Percentiles rank a stretch among this genome's conserved stretches.
Evolutionary conservation across 1,284 basidiomycete genomes (phyloP).

Genomic region (Cryptococcus sp.): DNA sequence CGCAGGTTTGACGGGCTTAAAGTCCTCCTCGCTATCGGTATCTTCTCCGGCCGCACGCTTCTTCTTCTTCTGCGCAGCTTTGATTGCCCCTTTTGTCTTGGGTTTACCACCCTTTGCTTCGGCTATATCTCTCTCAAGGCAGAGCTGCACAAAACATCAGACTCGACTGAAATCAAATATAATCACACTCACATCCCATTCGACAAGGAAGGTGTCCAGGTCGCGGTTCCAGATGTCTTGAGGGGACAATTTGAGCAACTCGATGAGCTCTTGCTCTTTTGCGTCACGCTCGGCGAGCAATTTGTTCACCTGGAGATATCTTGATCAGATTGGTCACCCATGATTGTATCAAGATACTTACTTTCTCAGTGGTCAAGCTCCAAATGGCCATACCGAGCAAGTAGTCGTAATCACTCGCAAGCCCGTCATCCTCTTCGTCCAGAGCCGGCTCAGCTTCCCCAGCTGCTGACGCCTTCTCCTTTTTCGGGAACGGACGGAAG

Average conservation of each 20-base stretch:
- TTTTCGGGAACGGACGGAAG: slow-evolving; percentile 83
- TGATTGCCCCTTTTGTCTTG: slow-evolving; percentile 61
- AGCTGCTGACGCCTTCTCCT: slow-evolving; percentile 66
- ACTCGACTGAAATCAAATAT: background rate
- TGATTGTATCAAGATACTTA: slow-evolving; percentile 43
- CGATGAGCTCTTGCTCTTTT: slow-evolving; percentile 81
- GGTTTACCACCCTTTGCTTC: slow-evolving; percentile 72
- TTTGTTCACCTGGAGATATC: slow-evolving; percentile 70
- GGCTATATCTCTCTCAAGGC: slow-evolving; percentile 60
- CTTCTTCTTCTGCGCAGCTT: slow-evolving; percentile 61
- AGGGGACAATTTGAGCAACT: slow-evolving; percentile 75
- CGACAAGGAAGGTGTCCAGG: slow-evolving; percentile 76
- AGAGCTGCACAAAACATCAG: slow-evolving; percentile 54
- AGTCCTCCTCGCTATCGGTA: slow-evolving; percentile 69
- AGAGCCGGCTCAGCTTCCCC: slow-evolving; percentile 70
- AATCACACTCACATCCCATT: slow-evolving; percentile 74
- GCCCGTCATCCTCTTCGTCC: slow-evolving; percentile 61
- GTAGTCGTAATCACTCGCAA: slow-evolving; percentile 84
- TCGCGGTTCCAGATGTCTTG: slow-evolving; percentile 90
- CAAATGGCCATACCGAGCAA: slow-evolving; percentile 92
- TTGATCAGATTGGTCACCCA: background rate
- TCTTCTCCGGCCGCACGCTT: slow-evolving; percentile 59
- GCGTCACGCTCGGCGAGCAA: slow-evolving; percentile 75
- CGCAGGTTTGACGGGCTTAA: slow-evolving; percentile 66
- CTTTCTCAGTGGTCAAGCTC: slow-evolving; percentile 93